phyloP scores from a whole-genome alignment of 768 basidiomycete species.

The Cyathus striatus region DNA sequence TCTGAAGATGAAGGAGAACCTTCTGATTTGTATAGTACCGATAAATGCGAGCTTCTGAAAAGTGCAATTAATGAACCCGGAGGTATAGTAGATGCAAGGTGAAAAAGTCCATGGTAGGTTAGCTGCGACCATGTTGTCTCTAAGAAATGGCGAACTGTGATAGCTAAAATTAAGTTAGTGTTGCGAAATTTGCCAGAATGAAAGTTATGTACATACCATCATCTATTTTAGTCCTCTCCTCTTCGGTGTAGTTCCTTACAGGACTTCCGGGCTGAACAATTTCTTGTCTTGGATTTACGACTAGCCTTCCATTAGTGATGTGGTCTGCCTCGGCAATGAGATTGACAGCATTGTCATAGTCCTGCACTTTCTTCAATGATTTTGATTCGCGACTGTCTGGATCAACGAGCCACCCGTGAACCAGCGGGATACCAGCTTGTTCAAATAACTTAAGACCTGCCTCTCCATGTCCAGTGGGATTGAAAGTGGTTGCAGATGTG shows the following conservation, averaged over 20 bases:
- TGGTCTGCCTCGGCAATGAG: conserved; percentile 80
- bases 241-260: conserved; percentile 35
- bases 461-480: conserved; percentile 49
- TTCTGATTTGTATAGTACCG: conserved; percentile 67
- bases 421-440: conserved; percentile 74
- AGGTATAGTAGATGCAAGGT: conserved; percentile 61
- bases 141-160: conserved; percentile 64
- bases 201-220: conserved; percentile 57
- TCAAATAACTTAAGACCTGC: conserved; percentile 84
- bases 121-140: conserved; percentile 73
- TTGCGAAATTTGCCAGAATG: background rate
- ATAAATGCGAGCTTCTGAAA: conserved; percentile 87
- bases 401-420: conserved; percentile 90
- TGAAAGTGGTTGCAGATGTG: conserved; percentile 62
- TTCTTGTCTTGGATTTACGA: conserved; percentile 31
- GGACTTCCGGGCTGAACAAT: conserved; percentile 16
- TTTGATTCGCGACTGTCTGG: conserved; percentile 55
- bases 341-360: conserved; percentile 73
- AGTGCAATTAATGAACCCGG: conserved; percentile 65
- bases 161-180: conserved; percentile 37
- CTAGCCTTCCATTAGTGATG: conserved; percentile 56
- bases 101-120: conserved; percentile 85
- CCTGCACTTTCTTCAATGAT: conserved; percentile 46
- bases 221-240: conserved; percentile 59
- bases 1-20: background rate